Percentiles rank a stretch among this genome's conserved stretches.
phyloP scores from a whole-genome alignment of 2,329 filamentous ascomycete species.

The Colletotrichum tanaceti region DNA sequence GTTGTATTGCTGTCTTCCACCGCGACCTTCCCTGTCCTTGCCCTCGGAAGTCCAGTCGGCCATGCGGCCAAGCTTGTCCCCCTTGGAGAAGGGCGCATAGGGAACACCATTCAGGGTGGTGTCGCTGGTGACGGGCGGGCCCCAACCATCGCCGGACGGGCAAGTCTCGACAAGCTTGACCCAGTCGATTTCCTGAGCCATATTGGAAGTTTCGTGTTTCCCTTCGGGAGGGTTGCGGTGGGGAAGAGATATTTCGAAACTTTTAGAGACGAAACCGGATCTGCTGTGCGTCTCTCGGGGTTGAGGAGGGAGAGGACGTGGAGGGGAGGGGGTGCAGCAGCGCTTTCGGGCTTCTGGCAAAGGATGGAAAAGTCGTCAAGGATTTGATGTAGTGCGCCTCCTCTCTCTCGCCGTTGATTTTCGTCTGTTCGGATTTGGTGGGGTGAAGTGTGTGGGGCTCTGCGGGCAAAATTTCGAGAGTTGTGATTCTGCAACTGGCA shows the following conservation, averaged over 20 bases:
- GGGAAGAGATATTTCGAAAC: conserved; percentile 4
- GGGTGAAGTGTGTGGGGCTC: conserved; percentile 43
- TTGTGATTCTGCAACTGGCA: conserved; percentile 28
- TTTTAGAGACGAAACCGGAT: conserved; percentile 14
- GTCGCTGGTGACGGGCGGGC: conserved; percentile 82
- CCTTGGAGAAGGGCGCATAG: conserved; percentile 98
- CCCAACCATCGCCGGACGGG: conserved; percentile 85
- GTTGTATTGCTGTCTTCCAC: conserved; percentile 89
- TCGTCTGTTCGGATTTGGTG: conserved; percentile 42
- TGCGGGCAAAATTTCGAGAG: conserved; percentile 41
- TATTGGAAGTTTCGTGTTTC: conserved; percentile 45
- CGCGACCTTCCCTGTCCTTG: conserved; percentile 81
- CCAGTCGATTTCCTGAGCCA: conserved; percentile 67
- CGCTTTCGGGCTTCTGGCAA: conserved; percentile 35
- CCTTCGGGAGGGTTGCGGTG: conserved; percentile 5
- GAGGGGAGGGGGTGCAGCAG: conserved; percentile 29
- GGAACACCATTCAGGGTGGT: conserved; percentile 94
- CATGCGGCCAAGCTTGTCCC: conserved; percentile 98
- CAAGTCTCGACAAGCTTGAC: conserved; percentile 77
- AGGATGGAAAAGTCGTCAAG: conserved; percentile 40
- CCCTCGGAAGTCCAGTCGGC: conserved; percentile 96
- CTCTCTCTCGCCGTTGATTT: conserved; percentile 41
- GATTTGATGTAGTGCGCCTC: conserved; percentile 39
- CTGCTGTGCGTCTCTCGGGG: conserved; percentile 18
- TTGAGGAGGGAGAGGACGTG: conserved; percentile 17